Conservation (phyloP, 2,329 filamentous ascomycete genomes). For the Venturia carpophila region DNA sequence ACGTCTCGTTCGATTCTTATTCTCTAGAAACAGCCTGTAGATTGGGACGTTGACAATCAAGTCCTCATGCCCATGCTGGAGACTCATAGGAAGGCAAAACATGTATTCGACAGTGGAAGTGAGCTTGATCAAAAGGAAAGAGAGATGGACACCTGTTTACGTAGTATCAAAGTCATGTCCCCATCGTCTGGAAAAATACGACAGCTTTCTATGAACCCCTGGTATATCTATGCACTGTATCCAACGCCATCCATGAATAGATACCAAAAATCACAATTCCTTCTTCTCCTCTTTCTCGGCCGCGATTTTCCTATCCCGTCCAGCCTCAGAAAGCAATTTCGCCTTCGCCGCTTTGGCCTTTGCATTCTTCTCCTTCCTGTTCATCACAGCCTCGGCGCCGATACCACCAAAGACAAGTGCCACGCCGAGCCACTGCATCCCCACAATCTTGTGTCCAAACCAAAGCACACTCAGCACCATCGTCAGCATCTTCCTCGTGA, state of each 20-base stretch:
- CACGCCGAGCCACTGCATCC: conserved; percentile 93
- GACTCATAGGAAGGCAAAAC: no score
- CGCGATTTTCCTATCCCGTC: conserved; percentile 6
- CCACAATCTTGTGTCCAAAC: conserved; percentile 79
- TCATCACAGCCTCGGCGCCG: conserved; percentile 78
- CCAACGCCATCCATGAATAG: background rate
- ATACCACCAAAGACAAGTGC: conserved; percentile 91
- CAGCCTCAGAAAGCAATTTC: conserved; percentile 13
- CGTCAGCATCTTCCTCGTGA: conserved; percentile 97
- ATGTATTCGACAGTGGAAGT: no score
- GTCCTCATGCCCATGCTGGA: no score
- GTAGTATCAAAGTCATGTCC: no score
- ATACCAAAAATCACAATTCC: background rate
- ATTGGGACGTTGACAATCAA: no score
- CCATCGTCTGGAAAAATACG: no score
- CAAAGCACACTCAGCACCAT: conserved; percentile 95
- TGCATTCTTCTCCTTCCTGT: conserved; percentile 70
- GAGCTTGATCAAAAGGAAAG: no score
- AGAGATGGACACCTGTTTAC: no score
- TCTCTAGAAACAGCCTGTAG: no score
- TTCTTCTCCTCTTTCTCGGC: conserved; percentile 9
- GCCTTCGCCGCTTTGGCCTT: conserved; percentile 58
- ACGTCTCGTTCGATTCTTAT: background rate
- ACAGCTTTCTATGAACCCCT: no score
- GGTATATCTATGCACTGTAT: conserved; percentile 34